These are phyloP conservation scores for Narthecium ossifragum DNA, from an alignment of 106 monocot species.

Conservation along the genomic window DNA sequence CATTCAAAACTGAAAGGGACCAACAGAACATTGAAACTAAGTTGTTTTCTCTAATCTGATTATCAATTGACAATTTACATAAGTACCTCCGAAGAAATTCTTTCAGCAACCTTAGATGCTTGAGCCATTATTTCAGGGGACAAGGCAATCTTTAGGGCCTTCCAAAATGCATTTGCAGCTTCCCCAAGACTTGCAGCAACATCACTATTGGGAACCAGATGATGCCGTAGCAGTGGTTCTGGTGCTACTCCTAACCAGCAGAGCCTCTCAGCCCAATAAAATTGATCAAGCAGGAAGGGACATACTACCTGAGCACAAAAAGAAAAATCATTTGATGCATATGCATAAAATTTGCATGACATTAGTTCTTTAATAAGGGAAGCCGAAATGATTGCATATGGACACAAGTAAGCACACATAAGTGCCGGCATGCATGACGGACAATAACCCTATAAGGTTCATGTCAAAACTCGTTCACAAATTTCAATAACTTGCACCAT, in stretches of 20 bases:
- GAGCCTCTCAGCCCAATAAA: constrained; percentile 96
- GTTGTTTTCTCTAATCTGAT: too few relatives aligned
- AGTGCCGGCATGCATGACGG: too few relatives aligned
- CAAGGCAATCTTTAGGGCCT: constrained; percentile 47
- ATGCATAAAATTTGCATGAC: background rate
- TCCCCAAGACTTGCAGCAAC: constrained; percentile 30
- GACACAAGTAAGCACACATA: too few relatives aligned
- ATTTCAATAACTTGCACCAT: too few relatives aligned
- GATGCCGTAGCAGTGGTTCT: constrained; percentile 43
- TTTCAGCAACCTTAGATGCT: constrained; percentile 47
- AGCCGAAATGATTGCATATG: too few relatives aligned
- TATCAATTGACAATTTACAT: background rate
- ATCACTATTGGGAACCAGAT: constrained; percentile 55
- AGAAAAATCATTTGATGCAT: background rate
- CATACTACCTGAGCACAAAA: constrained; percentile 54
- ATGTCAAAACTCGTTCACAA: too few relatives aligned
- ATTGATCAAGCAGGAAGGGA: constrained; percentile 89
- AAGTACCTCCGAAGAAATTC: constrained; percentile 56
- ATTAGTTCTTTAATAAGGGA: too few relatives aligned
- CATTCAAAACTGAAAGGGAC: background rate
- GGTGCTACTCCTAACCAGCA: constrained; percentile 85
- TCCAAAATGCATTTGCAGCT: constrained; percentile 32
- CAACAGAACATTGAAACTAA: background rate
- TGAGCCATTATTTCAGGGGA: constrained; percentile 49
- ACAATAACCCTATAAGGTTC: too few relatives aligned